Evolutionary conservation across 2,329 filamentous ascomycete species (phyloP), one percentile per base, ranked within the genome.

Genomic region (Incumbomyces delicatus): DNA sequence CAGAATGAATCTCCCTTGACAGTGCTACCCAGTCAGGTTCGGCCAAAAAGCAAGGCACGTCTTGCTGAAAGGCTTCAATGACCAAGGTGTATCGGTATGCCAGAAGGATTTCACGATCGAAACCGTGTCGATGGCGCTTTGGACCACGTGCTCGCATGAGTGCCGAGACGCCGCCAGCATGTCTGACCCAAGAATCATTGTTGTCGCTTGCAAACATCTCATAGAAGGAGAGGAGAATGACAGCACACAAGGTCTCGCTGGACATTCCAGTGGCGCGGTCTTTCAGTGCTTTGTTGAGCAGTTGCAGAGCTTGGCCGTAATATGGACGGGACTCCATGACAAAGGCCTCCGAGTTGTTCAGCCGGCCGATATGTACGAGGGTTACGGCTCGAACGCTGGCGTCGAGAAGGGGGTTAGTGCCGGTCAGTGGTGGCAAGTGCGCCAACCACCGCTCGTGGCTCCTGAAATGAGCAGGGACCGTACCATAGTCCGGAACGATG

Each of bases 171-270:
- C 65, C 65, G 1, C 59, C 56, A 6, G 61, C 61, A 53, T 67
- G 64, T n/a, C 57, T 57, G 3, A 65, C 51, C 63, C 64, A 67
- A 3, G 62, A 58, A 12, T 61, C 53, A 29, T 60, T 55, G n/a
- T 58, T 58, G n/a, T 62, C 65, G 32, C 58, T 62, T 29, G 60
- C 57, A 47, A 63, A 61, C 49, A 65, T 60, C 42, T 67, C 64
- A 43, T 63, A 67, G 31, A 65, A 56, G 3, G 57, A 61, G 5
- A 67, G 57, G 2, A 60, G 49, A 18, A 66, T 62, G 16, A 61
- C 63, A 2, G 64, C 59, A 7, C 61, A 60, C 2, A 67, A 47
- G 5, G 59, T 58, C 39, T 64, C 60, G 22, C 61, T 60, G 1
- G 61, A 61, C 47, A 59, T 58, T 1, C 60, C 61, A 3, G 54